These are phyloP conservation scores for Ophiostoma triangulosporum DNA, from an alignment of 2,329 filamentous ascomycete genomes.

Conservation along the genomic window DNA sequence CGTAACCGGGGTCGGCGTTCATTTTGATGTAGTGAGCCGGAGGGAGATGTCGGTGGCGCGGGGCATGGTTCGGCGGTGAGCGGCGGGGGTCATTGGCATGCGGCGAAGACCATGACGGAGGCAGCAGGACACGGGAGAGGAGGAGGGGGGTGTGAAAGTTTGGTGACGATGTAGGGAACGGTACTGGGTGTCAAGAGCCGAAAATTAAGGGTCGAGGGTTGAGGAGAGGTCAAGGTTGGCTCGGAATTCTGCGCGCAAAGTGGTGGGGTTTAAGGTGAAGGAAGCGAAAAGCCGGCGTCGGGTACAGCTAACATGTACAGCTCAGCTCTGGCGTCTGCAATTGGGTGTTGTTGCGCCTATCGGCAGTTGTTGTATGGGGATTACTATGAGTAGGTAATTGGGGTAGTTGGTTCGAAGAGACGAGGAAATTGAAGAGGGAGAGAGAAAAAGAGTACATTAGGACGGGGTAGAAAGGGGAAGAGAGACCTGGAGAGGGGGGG, in stretches of 20 bases:
- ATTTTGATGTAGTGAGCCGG: conserved; percentile 25
- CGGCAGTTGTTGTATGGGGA: neutral
- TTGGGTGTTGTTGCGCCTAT: neutral
- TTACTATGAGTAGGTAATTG: neutral
- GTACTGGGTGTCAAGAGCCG: neutral
- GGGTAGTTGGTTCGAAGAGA: neutral
- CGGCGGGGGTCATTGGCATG: conserved; percentile 1
- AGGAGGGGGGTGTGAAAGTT: neutral
- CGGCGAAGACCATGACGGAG: conserved; percentile 4
- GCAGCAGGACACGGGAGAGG: neutral
- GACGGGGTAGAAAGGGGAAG: neutral
- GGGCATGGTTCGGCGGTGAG: conserved; percentile 1
- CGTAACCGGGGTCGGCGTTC: conserved; percentile 46
- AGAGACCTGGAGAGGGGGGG: neutral
- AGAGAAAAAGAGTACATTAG: too few species aligned
- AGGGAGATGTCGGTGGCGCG: neutral
- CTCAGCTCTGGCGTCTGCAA: neutral
- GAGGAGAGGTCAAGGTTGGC: neutral
- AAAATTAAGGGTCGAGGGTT: neutral
- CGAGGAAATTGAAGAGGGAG: neutral
- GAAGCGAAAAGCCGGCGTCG: neutral
- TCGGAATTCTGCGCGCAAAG: neutral
- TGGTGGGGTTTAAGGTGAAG: neutral
- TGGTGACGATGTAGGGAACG: neutral
- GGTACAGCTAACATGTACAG: neutral